Evolutionary conservation across 495 filamentous ascomycete species (phyloP), one percentile per base, ranked within the genome.

Genomic region (Penicillium desertorum): DNA sequence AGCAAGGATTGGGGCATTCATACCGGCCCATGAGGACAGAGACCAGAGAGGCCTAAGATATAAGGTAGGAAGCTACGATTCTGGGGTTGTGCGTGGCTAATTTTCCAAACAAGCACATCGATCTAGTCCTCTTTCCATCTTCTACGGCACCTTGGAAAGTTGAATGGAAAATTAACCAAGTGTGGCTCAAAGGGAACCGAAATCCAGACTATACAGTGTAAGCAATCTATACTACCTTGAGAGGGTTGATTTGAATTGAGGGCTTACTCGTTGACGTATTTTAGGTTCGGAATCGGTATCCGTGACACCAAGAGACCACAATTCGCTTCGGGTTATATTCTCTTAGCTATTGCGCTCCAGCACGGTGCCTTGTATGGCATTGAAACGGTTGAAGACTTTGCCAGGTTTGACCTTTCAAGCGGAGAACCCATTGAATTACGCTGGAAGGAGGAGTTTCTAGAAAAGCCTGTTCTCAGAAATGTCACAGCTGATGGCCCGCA

Each of bases 1-100:
- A 62, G 57, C 45, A 60, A 68, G 58, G n/a, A 62, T 68, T 47
- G 39, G 60, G 41, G 51, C 55, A 49, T 61, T 65, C 45, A 65
- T 68, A 39, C 62, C 44, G 23, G 42, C 49, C 11, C 2, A 54
- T 22, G 17, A 65, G 47, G 39, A 65, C 9, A 65, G 37, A 60
- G 23, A 56, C 2, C 12, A 62, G 27, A 60, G 37, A 50, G 59
- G 56, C 14, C 54, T 62, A 30, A 42, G 47, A 55, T 65, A 62
- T 11, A 41, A 60, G 45, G 45, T 62, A 16, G 58, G 39, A 22
- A 39, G 43, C 36, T 44, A 19, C 23, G 20, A 34, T 25, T 2
- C 16, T 3, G 25, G 4, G 41, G 2, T 45, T 45, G 32, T 56
- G 20, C 49, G 46, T 16, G 41, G 42, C 45, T 61, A 53, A 42